A percentile compares a stretch with the other conserved stretches of the same genome.
Evolutionary conservation across 2,329 filamentous ascomycete genomes (phyloP).

Genomic region (Colletotrichum higginsianum): DNA sequence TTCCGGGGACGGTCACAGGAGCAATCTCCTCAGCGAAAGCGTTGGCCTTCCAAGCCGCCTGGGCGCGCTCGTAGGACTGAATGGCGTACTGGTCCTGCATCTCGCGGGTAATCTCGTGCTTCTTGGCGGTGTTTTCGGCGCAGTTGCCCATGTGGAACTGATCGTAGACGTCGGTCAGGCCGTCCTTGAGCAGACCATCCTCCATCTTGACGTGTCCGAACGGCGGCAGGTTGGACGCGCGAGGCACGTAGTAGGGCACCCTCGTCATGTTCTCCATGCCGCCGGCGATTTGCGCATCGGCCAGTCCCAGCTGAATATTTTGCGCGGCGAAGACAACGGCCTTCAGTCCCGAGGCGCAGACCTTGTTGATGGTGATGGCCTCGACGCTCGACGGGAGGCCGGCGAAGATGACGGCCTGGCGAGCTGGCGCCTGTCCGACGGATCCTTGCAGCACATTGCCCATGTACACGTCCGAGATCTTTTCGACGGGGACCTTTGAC

Average conservation of each 20-base stretch:
- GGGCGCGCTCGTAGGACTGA: slow-evolving; percentile 88
- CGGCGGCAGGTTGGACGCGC: slow-evolving; percentile 84
- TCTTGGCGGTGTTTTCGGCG: slow-evolving; percentile 94
- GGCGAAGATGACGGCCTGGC: slow-evolving; percentile 91
- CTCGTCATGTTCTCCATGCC: slow-evolving; percentile 99
- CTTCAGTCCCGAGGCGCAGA: slow-evolving; percentile 96
- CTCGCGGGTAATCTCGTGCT: slow-evolving; percentile 83
- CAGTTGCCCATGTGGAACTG: slow-evolving; percentile 99
- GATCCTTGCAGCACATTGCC: slow-evolving; percentile 91
- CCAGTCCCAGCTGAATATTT: slow-evolving; percentile 92
- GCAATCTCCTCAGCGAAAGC: slow-evolving; percentile 92
- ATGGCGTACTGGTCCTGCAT: slow-evolving; percentile 95
- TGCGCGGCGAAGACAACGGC: slow-evolving; percentile 91
- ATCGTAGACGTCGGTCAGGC: slow-evolving; percentile 96
- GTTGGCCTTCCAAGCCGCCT: slow-evolving; percentile 87
- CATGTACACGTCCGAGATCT: slow-evolving; percentile 96
- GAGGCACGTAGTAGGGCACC: slow-evolving; percentile 90
- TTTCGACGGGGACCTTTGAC: slow-evolving; percentile 83
- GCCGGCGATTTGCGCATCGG: slow-evolving; percentile 90
- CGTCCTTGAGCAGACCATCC: slow-evolving; percentile 95
- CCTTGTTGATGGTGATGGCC: slow-evolving; percentile 96
- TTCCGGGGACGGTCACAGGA: slow-evolving; percentile 86
- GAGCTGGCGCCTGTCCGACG: slow-evolving; percentile 90
- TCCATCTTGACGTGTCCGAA: slow-evolving; percentile 92
- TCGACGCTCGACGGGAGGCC: slow-evolving; percentile 87